phyloP scores from a whole-genome alignment of 768 basidiomycete species.

The Flagelloscypha sp. region DNA sequence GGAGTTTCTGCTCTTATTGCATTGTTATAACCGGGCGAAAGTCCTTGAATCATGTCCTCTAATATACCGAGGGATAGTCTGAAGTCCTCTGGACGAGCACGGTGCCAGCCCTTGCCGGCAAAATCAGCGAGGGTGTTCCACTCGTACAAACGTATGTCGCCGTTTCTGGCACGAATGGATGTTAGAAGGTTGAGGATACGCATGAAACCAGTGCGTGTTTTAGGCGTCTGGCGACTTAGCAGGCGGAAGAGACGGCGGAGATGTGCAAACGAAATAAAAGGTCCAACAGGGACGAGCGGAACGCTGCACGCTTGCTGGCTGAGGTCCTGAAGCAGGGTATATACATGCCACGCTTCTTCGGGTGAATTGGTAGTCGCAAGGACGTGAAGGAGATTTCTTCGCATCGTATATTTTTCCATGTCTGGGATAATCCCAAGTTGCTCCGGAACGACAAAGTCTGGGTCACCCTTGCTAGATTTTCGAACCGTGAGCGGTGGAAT shows the following conservation, averaged over 20 bases:
- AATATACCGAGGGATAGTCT: constrained; percentile 51
- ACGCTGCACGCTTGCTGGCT: too few species aligned
- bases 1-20: constrained; percentile 5
- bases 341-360: constrained; percentile 33
- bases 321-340: constrained; percentile 28
- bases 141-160: constrained; percentile 49
- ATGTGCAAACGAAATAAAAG: constrained; percentile 25
- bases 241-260: constrained; percentile 58
- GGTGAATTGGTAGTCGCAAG: constrained; percentile 15
- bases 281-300: constrained; percentile 1
- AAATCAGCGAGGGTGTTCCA: constrained; percentile 71
- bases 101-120: constrained; percentile 60
- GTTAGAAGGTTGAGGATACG: constrained; percentile 63
- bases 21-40: constrained; percentile 31
- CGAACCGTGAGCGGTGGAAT: too few species aligned
- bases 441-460: too few species aligned
- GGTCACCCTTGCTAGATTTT: too few species aligned
- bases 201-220: constrained; percentile 51
- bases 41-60: constrained; percentile 46
- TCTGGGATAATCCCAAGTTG: too few species aligned
- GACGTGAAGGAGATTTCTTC: constrained; percentile 11
- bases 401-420: too few species aligned
- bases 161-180: constrained; percentile 47
- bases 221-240: constrained; percentile 44
- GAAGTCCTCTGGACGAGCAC: constrained; percentile 49